These are phyloP conservation scores for Hyaloraphidium curvatum DNA, from an alignment of 192 early-diverging fungal genomes.

Conservation along the genomic window DNA sequence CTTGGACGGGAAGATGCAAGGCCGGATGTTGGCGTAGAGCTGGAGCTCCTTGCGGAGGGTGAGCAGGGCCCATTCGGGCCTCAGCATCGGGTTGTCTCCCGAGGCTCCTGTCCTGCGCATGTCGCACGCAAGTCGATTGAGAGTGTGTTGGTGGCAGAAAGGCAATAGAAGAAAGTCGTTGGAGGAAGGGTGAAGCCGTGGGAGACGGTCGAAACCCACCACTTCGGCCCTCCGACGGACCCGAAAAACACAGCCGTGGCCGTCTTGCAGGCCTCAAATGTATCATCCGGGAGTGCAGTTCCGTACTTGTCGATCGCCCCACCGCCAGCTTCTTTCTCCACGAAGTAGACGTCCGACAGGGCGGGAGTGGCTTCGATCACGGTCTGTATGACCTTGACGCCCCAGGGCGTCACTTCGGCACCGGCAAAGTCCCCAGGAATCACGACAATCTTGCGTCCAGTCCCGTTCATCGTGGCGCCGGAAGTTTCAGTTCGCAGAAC, in stretches of 20 bases:
- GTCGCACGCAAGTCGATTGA: no score
- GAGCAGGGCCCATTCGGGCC: constrained; percentile 86
- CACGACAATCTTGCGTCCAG: not conserved
- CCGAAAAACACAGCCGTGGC: constrained; percentile 85
- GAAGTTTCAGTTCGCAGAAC: no score
- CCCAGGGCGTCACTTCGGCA: not conserved
- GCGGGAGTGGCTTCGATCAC: not conserved
- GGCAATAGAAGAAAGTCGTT: no score
- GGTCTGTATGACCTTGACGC: not conserved
- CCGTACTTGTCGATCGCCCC: not conserved
- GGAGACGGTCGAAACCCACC: constrained; percentile 50
- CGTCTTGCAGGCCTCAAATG: constrained; percentile 57
- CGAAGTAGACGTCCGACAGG: not conserved
- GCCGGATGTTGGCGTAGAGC: constrained; percentile 90
- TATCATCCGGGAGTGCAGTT: constrained; percentile 57
- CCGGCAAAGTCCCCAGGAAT: not conserved
- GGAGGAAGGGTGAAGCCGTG: no score
- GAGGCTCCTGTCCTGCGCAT: no score
- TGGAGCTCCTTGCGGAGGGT: constrained; percentile 80
- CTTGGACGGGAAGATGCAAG: constrained; percentile 83
- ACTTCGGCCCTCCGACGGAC: constrained; percentile 90
- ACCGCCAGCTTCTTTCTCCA: not conserved
- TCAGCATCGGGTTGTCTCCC: no score
- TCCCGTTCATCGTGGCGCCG: no score
- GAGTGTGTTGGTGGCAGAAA: no score